Conservation (phyloP, 225 moss, liverwort and hornwort genomes). For the Anthoceros angustus region DNA sequence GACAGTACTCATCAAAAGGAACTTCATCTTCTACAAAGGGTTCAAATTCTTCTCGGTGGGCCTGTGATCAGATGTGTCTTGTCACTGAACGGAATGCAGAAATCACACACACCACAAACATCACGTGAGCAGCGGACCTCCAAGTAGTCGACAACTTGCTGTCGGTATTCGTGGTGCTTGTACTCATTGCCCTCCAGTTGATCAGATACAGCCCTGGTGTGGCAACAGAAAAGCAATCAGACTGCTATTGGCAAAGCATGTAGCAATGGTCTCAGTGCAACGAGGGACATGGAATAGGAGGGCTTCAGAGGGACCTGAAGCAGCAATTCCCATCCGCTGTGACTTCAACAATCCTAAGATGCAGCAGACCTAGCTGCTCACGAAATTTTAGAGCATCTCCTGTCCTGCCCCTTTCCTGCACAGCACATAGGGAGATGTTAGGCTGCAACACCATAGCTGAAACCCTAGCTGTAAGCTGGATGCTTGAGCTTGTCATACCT, state of each 20-base stretch:
- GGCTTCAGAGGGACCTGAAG: slow-evolving; percentile 39
- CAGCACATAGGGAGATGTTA: no score
- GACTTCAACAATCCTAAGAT: slow-evolving; percentile 55
- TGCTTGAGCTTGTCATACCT: no score
- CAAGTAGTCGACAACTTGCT: slow-evolving; percentile 63
- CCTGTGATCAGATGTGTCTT: slow-evolving; percentile 21
- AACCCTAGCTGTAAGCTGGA: no score
- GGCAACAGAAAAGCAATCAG: slow-evolving; percentile 1
- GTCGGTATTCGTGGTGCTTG: slow-evolving; percentile 64
- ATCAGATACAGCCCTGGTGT: slow-evolving; percentile 66
- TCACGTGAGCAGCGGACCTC: slow-evolving; percentile 24
- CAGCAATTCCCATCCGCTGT: slow-evolving; percentile 97
- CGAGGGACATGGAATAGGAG: background rate
- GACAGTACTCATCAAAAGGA: slow-evolving; percentile 81
- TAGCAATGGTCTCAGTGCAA: slow-evolving; percentile 5
- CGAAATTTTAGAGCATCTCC: slow-evolving; percentile 63
- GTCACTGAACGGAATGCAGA: slow-evolving; percentile 1
- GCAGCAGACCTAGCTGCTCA: slow-evolving; percentile 51
- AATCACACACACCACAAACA: background rate
- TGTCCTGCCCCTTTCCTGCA: slow-evolving; percentile 21
- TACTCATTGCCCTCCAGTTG: slow-evolving; percentile 83
- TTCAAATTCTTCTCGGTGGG: slow-evolving; percentile 81
- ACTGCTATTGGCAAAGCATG: background rate
- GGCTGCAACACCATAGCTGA: no score
- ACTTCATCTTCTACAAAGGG: slow-evolving; percentile 95